Evolutionary conservation across 495 filamentous ascomycete genomes (phyloP).

Genomic region (Hypoxylon crocopeplum): DNA sequence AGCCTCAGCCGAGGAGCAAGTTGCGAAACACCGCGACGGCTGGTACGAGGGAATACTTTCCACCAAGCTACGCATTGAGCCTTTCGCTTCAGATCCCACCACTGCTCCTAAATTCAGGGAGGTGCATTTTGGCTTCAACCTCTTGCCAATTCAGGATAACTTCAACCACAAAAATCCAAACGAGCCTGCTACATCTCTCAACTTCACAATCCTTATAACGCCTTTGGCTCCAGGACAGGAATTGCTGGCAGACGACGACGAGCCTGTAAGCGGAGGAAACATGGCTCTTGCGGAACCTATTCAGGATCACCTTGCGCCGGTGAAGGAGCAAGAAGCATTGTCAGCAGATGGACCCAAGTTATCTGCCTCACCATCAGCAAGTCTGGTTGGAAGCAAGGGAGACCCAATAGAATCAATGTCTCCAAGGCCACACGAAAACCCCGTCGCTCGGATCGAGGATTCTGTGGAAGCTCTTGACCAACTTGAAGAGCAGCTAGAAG

Average conservation of each 20-base stretch:
- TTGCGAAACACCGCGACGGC: slow-evolving; percentile 58
- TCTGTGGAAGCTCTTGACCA: slow-evolving; percentile 72
- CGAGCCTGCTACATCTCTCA: background rate
- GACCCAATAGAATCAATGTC: slow-evolving; percentile 8
- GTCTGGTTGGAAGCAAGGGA: slow-evolving; percentile 21
- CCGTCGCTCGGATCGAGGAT: slow-evolving; percentile 67
- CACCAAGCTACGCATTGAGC: slow-evolving; percentile 33
- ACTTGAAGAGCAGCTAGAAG: slow-evolving; percentile 71
- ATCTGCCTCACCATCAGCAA: slow-evolving; percentile 11
- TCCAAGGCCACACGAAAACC: slow-evolving; percentile 42
- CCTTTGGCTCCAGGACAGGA: slow-evolving; percentile 29
- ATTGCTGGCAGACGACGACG: slow-evolving; percentile 4
- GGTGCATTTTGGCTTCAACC: slow-evolving; percentile 55
- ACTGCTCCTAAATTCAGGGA: slow-evolving; percentile 29
- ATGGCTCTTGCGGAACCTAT: slow-evolving; percentile 30
- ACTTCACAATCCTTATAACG: slow-evolving; percentile 32
- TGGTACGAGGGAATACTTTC: slow-evolving; percentile 57
- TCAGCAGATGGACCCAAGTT: slow-evolving; percentile 4
- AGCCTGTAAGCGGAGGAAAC: slow-evolving; percentile 1
- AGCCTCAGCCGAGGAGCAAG: slow-evolving; percentile 46
- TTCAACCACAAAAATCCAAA: slow-evolving; percentile 4
- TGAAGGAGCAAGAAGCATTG: slow-evolving; percentile 9
- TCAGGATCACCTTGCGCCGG: slow-evolving; percentile 14
- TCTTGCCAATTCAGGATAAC: slow-evolving; percentile 40
- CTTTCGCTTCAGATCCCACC: slow-evolving; percentile 16